Evolutionary conservation across 1,284 basidiomycete genomes (phyloP), one percentile per base, ranked within the genome.

Genomic region (Ganoderma lucidum): DNA sequence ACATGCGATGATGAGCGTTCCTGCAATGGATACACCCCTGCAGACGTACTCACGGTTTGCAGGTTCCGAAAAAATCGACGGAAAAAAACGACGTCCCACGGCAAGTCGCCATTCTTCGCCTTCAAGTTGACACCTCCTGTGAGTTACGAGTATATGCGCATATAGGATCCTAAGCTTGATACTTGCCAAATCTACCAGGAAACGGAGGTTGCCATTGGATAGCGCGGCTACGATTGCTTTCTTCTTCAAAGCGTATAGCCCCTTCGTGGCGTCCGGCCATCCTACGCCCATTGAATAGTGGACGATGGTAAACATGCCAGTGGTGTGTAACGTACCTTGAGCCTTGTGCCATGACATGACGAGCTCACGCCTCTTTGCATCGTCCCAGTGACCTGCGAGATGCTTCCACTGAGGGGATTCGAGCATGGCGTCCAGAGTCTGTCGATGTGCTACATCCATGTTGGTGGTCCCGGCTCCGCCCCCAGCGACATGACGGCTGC

Each of bases 1-100:
- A 9, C 23, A 51, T n/a, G 9, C 19, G n/a, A 48, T 23, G 45
- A 48, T 48, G 45, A 48, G 45, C n/a, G n/a, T 48, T 6, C 9
- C 5, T n/a, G 45, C 23, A 4, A 12, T 28, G 23, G 10, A 14
- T 4, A 5, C 12, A 5, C 23, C 23, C 35, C 35, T 35, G 51
- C 9, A 45, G 61, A 58, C 55, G 44, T 60, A 79, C 85, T 63
- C 66, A 90, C 88, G 90, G 88, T 76, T 92, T 92, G 81, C 85
- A 91, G 0, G 86, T 84, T 9, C 82, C 80, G 63, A 90, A 88
- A 15, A 91, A 77, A 67, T 90, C 87, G 1, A 84, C 81, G 0
- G 89, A 90, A 68, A 92, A 92, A 83, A 28, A 92, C 79, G 0
- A 83, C 81, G 73, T 92, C 88, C 88, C 88, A 92, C 0, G 88